Base-by-base conservation (phyloP, 352 stramenopile genomes). In the Detonula confervacea region DNA sequence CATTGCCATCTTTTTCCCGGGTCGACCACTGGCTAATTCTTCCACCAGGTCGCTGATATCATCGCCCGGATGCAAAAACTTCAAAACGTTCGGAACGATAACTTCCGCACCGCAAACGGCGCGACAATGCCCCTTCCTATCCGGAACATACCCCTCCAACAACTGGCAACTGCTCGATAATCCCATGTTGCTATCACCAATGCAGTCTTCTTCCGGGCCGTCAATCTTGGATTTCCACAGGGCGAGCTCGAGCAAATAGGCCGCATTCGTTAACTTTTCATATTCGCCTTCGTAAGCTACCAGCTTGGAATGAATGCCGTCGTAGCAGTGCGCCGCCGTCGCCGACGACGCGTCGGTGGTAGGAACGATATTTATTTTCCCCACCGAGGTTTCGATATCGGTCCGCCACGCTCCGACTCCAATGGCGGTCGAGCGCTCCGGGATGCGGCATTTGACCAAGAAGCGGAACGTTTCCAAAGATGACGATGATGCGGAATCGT, bases 391-490 rank as follows among this genome's bases (percentile, higher is more conserved):
- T 47, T 65, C 6, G 25, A 65, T 51, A 27, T 20, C 25, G 1
- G 20, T 47, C 33, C 33, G 24, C 56, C 57, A 66, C 3, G 25
- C 54, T 16, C 44, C 46, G n/a, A 67, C 24, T 24, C 59, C 33
- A 44, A 67, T 54, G 4, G 20, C 22, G 11, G 1, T 46, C 37
- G 37, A 67, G 14, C 59, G 33, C 33, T 54, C 30, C 1, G 59
- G n/a, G 20, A 66, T 54, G 11, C 30, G 27, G 16, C 57, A 66
- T 18, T 67, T 67, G 20, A 67, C 33, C n/a, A 67, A 49, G 33
- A 67, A 67, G 18, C 9, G 29, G 29, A 54, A 39, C 16, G 33
- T 67, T 24, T 55, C 46, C 14, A 67, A 37, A 14, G 59, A 52
- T 4, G 12, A n/a, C n/a, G n/a, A n/a, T n/a, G n/a, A n/a, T n/a